Conservation (phyloP, 495 filamentous ascomycete species). For the Viridothelium virens region DNA sequence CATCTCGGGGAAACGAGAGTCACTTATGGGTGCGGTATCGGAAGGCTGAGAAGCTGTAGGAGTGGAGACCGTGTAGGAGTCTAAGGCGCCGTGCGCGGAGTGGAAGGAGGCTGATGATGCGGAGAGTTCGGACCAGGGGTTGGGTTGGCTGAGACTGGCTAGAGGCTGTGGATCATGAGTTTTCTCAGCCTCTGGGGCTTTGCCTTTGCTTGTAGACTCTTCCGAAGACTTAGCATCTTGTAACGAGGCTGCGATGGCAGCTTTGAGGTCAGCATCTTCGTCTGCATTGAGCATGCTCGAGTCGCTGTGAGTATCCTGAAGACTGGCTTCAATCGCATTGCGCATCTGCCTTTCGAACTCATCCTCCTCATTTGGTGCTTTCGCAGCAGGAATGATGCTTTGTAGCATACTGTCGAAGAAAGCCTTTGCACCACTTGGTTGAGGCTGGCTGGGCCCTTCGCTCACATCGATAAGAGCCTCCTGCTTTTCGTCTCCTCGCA, state of each 20-base stretch:
- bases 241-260: conserved; percentile 8
- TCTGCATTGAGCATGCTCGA: not conserved
- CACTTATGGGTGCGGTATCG: not conserved
- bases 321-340: conserved; percentile 3
- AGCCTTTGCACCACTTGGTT: not conserved
- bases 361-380: not conserved
- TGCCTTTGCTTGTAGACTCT: not conserved
- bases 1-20: not conserved
- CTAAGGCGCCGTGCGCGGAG: not conserved
- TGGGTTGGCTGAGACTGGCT: conserved; percentile 1
- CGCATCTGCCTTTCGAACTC: conserved; percentile 6
- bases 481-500: conserved; percentile 6
- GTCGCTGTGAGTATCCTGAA: conserved; percentile 3
- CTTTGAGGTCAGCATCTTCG: conserved; percentile 13
- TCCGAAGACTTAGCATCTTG: not conserved
- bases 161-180: not conserved
- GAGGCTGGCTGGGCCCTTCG: not conserved
- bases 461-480: not conserved
- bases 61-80: not conserved
- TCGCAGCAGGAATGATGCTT: not conserved
- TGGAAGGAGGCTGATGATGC: not conserved
- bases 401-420: conserved; percentile 3
- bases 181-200: not conserved
- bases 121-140: not conserved
- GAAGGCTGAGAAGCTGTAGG: not conserved